Evolutionary conservation across 108 stramenopile species (phyloP).

Genomic region (Nitzschia sp.): DNA sequence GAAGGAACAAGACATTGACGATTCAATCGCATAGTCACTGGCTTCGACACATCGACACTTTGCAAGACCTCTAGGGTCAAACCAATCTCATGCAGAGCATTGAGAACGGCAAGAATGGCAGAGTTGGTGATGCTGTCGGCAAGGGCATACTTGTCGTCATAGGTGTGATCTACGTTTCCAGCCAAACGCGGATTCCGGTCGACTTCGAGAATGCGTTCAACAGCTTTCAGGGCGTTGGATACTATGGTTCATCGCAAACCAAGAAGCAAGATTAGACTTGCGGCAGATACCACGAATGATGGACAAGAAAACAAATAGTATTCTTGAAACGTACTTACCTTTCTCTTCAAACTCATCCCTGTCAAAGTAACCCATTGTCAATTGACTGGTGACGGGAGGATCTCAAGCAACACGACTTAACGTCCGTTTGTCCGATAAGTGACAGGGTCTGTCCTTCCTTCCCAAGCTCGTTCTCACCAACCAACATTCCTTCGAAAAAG

Average conservation of each 20-base stretch:
- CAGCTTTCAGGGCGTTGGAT: conserved; percentile 27
- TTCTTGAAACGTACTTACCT: not conserved
- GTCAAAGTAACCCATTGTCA: too few relatives aligned
- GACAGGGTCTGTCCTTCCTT: too few relatives aligned
- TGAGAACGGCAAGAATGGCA: conserved; percentile 56
- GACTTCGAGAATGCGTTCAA: conserved; percentile 38
- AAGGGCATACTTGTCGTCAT: conserved; percentile 67
- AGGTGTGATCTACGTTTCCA: conserved; percentile 51
- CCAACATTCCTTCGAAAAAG: not conserved
- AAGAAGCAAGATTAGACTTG: too few relatives aligned
- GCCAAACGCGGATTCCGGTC: conserved; percentile 37
- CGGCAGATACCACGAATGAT: too few relatives aligned
- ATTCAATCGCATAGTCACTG: conserved; percentile 52
- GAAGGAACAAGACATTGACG: conserved; percentile 35
- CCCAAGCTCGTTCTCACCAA: too few relatives aligned
- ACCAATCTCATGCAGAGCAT: conserved; percentile 64
- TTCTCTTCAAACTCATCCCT: not conserved
- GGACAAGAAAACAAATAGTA: not conserved
- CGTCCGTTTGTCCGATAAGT: too few relatives aligned
- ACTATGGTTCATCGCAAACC: too few relatives aligned
- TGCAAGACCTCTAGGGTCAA: conserved; percentile 36
- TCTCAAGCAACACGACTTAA: too few relatives aligned
- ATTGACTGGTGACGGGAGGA: too few relatives aligned
- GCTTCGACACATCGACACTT: conserved; percentile 12
- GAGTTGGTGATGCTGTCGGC: conserved; percentile 60